Evolutionary conservation across 1,284 basidiomycete species (phyloP), one percentile per base, ranked within the genome.

Genomic region (Trametes polyzona): DNA sequence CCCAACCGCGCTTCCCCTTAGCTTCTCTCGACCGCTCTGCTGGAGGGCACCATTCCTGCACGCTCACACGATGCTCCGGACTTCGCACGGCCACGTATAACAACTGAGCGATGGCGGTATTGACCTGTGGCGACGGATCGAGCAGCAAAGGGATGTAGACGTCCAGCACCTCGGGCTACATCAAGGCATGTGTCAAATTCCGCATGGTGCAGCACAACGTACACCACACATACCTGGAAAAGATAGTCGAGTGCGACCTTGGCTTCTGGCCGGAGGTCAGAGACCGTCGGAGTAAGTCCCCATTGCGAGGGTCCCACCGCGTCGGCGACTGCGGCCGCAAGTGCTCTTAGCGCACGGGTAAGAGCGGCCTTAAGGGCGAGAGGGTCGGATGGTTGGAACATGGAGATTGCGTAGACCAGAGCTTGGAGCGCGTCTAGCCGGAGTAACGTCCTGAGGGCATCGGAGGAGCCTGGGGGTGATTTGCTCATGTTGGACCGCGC

Each of bases 1-100:
- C 86, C 88, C 90, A 92, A 2, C 88, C 87, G 1, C 89, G 77
- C 52, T 83, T 82, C 0, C 77, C 76, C 64, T 80, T 84, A n/a
- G 75, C 74, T 55, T 84, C 83, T 57, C 76, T 80, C 37, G 74
- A 69, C 17, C 86, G 74, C 19, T 88, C 86, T 0, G 67, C 62
- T 0, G 74, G 77, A 21, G 87, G 89, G 0, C 83, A 65, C 89
- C 89, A 93, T 17, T 83, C 79, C 0, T 82, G 75, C 6, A 93
- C 77, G 0, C 78, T 74, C 1, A 71, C 72, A 24, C 91, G 81
- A 65, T 93, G 84, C 0, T 72, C 70, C 0, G 79, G 75, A 0
- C 73, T 74, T 16, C 87, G 78, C 11, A 88, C 70, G 1, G 79
- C 74, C 14, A 76, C 74, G 0, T 78, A 79, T 0, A 92, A 69